phyloP scores from a whole-genome alignment of 805 yeast species.

The Yarrowia porcina region DNA sequence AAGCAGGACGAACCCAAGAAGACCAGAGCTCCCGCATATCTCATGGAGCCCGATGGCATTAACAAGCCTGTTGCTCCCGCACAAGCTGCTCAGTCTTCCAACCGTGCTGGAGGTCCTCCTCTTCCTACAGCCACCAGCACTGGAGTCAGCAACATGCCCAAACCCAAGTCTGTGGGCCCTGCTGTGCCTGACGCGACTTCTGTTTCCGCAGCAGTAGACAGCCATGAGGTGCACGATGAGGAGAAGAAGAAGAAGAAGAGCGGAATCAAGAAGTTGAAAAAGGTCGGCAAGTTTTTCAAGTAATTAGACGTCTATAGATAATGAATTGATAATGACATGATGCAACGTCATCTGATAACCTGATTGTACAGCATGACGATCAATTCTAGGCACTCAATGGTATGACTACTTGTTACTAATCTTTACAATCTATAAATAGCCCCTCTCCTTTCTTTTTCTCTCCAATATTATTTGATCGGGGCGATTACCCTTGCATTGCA shows the following conservation, averaged over 20 bases:
- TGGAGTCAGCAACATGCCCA: neutral
- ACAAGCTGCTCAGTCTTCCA: neutral
- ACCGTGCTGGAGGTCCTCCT: constrained; percentile 14
- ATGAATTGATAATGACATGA: neutral
- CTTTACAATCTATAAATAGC: constrained; percentile 2
- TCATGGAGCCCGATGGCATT: constrained; percentile 20
- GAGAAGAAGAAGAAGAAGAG: constrained; percentile 28
- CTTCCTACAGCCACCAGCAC: constrained; percentile 10
- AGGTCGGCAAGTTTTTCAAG: constrained; percentile 23
- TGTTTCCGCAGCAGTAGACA: constrained; percentile 1
- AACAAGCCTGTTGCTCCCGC: constrained; percentile 10
- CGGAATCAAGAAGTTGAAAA: constrained; percentile 26
- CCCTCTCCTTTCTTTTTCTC: neutral
- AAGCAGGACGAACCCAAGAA: constrained; percentile 28
- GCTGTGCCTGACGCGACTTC: neutral
- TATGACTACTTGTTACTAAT: too few relatives aligned
- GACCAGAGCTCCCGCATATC: constrained; percentile 20
- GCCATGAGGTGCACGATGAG: neutral
- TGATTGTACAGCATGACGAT: too few relatives aligned
- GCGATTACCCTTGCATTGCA: neutral
- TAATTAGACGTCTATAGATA: neutral
- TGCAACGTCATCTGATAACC: neutral
- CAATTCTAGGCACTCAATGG: too few relatives aligned
- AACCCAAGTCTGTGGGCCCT: neutral
- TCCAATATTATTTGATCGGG: neutral